phyloP scores from a whole-genome alignment of 2,329 filamentous ascomycete genomes.

The Endoconidiophora laricicola region DNA sequence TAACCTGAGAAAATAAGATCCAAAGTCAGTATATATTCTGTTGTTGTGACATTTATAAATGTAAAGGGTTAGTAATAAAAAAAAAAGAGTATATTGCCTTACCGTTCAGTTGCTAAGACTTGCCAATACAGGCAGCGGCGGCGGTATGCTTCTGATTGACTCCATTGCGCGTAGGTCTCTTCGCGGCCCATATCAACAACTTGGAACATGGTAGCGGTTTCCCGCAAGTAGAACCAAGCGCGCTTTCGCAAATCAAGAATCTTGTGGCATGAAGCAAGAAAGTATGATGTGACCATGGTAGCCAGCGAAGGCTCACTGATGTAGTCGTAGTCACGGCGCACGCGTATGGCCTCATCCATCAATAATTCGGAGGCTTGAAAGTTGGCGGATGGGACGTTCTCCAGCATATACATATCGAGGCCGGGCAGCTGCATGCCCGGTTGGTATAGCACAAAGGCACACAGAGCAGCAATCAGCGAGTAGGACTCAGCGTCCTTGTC shows the following conservation, averaged over 20 bases:
- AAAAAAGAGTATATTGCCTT: constrained; percentile 15
- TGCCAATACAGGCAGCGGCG: constrained; percentile 57
- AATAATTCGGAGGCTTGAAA: constrained; percentile 49
- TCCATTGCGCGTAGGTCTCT: constrained; percentile 42
- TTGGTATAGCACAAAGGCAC: constrained; percentile 52
- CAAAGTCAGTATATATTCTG: not conserved
- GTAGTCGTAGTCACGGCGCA: constrained; percentile 46
- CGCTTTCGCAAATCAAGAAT: constrained; percentile 28
- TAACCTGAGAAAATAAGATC: constrained; percentile 26
- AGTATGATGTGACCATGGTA: constrained; percentile 57
- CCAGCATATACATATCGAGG: constrained; percentile 38
- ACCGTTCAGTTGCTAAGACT: constrained; percentile 55
- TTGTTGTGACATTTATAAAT: not conserved
- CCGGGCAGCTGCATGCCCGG: constrained; percentile 46
- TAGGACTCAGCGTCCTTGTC: constrained; percentile 47
- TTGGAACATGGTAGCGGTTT: constrained; percentile 54
- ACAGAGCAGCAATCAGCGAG: constrained; percentile 46
- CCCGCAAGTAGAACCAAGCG: constrained; percentile 65
- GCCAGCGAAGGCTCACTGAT: constrained; percentile 38
- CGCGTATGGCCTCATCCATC: constrained; percentile 49
- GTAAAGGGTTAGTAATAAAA: not conserved
- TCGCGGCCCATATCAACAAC: constrained; percentile 46
- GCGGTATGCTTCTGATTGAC: constrained; percentile 42
- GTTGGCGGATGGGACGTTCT: constrained; percentile 40
- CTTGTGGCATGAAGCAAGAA: constrained; percentile 52